These are phyloP conservation scores for Chytridiales sp. DNA, from an alignment of 371 early-diverging fungal species.

Conservation along the genomic window DNA sequence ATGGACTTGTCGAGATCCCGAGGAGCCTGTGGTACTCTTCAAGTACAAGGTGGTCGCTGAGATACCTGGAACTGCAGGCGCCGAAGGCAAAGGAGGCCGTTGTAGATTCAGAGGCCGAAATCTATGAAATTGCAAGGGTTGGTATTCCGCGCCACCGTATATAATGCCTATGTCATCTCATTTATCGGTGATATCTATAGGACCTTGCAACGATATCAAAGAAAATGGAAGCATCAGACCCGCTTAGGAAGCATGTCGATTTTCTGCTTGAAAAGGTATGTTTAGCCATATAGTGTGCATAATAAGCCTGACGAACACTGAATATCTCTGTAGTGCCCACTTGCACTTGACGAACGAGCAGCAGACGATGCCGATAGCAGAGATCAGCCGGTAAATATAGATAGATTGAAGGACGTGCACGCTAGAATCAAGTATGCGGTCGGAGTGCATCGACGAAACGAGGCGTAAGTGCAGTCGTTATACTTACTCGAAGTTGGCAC, in stretches of 20 bases:
- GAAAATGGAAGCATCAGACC: conserved; percentile 44
- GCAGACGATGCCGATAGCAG: conserved; percentile 3
- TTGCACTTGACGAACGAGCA: conserved; percentile 34
- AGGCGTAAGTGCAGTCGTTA: conserved; percentile 56
- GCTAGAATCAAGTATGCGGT: conserved; percentile 52
- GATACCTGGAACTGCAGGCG: conserved; percentile 67
- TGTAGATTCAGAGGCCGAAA: conserved; percentile 71
- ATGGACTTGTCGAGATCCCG: conserved; percentile 88
- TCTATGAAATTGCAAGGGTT: conserved; percentile 67
- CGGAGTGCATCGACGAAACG: conserved; percentile 61
- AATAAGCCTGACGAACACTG: not conserved
- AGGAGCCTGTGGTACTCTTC: conserved; percentile 77
- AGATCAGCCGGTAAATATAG: conserved; percentile 28
- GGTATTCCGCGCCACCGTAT: not conserved
- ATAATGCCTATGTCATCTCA: not conserved
- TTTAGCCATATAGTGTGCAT: not conserved
- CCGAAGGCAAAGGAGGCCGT: conserved; percentile 72
- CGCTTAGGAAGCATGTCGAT: conserved; percentile 57
- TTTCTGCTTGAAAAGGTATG: conserved; percentile 47
- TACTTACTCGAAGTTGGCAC: not conserved
- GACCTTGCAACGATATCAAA: conserved; percentile 46
- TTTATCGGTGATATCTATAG: conserved; percentile 10
- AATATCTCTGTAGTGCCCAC: conserved; percentile 31
- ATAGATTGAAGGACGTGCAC: conserved; percentile 35
- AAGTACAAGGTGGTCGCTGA: conserved; percentile 56